Evolutionary conservation across 164 flowering plant species (phyloP).

Genomic region (Piper longum): DNA sequence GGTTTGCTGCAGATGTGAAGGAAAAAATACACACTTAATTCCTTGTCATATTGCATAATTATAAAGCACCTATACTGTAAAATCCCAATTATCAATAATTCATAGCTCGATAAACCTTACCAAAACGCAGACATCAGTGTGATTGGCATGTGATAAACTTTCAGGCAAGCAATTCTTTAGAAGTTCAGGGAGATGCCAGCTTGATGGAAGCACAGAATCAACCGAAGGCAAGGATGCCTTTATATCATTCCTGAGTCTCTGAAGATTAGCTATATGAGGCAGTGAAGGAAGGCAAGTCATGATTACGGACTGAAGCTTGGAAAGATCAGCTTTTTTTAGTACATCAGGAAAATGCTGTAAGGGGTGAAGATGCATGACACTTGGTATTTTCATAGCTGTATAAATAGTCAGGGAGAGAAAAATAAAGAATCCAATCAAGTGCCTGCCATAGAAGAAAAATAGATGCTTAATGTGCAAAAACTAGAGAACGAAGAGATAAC

Average conservation of each 20-base stretch:
- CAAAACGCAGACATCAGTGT: slow-evolving; percentile 67
- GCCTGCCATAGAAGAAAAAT: slow-evolving; percentile 33
- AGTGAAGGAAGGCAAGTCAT: slow-evolving; percentile 66
- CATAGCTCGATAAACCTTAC: slow-evolving; percentile 25
- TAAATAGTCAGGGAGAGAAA: slow-evolving; percentile 85
- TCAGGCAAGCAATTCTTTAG: slow-evolving; percentile 73
- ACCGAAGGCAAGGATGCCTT: slow-evolving; percentile 41
- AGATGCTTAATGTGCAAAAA: neutral
- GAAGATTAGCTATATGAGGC: slow-evolving; percentile 59
- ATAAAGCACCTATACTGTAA: no score
- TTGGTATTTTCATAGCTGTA: slow-evolving; percentile 75
- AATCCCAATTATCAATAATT: no score
- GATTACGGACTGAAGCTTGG: slow-evolving; percentile 49
- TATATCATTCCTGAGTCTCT: slow-evolving; percentile 36
- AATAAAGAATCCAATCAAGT: slow-evolving; percentile 90
- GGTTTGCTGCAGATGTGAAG: slow-evolving; percentile 31
- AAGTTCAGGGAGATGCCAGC: slow-evolving; percentile 57
- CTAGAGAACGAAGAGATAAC: neutral
- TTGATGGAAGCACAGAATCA: slow-evolving; percentile 35
- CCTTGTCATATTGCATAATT: no score
- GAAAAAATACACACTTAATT: no score
- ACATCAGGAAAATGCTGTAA: slow-evolving; percentile 55
- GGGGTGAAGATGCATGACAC: slow-evolving; percentile 56
- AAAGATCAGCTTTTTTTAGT: slow-evolving; percentile 49
- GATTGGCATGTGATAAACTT: slow-evolving; percentile 39